These are phyloP conservation scores for Singerocomus rubriflavus DNA, from an alignment of 1,284 basidiomycete genomes.

Conservation along the genomic window DNA sequence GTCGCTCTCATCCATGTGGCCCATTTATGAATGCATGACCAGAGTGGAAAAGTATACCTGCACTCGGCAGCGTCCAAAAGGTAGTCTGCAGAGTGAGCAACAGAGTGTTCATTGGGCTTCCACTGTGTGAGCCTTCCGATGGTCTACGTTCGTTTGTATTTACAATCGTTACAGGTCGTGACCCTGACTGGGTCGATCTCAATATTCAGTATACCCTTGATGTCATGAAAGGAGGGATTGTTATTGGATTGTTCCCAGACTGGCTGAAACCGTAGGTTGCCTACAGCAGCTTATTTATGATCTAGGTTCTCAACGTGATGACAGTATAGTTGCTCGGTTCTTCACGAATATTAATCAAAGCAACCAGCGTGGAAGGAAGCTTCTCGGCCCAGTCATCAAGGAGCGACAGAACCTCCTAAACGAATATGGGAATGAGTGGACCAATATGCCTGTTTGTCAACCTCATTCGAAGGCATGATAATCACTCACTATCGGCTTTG, in stretches of 20 bases:
- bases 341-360: no score
- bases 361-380: no score
- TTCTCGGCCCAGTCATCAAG: no score
- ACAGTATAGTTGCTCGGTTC: no score
- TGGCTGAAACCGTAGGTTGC: conserved; percentile 38
- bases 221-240: conserved; percentile 25
- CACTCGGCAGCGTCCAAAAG: conserved; percentile 15
- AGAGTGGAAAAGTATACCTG: conserved; percentile 33
- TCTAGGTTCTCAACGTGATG: no score
- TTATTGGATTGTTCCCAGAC: conserved; percentile 37
- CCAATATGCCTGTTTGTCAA: no score
- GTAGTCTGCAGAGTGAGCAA: conserved; percentile 35
- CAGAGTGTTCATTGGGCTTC: conserved; percentile 39
- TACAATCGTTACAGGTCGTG: conserved; percentile 33
- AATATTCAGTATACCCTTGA: conserved; percentile 34
- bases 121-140: conserved; percentile 34
- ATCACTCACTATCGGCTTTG: conserved; percentile 20
- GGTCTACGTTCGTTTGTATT: no score
- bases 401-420: no score
- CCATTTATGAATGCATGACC: background rate
- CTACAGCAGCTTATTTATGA: background rate
- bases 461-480: background rate
- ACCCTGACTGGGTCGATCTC: conserved; percentile 38
- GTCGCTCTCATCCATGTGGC: no score
- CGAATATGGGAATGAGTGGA: no score